A percentile compares a stretch with the other conserved stretches of the same genome.
Evolutionary conservation across 139 green algal species (phyloP).

Genomic region (Mesostigma viride): DNA sequence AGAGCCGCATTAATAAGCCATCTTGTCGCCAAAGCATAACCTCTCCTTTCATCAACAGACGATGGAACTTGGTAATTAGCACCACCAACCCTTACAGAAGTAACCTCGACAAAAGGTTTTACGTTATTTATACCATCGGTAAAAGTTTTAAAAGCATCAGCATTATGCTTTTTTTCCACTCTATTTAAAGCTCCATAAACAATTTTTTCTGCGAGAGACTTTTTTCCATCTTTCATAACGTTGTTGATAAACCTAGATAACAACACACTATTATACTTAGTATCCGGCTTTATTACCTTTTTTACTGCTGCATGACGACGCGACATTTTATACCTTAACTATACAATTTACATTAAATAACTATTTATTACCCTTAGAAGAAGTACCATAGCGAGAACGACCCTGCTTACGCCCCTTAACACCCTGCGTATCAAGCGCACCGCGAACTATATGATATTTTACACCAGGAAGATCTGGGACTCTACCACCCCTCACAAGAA

Average conservation of each 20-base stretch:
- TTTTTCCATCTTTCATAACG: constrained; percentile 9
- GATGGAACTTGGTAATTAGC: constrained; percentile 6
- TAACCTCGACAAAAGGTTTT: constrained; percentile 7
- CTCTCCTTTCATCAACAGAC: background rate
- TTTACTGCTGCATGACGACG: background rate
- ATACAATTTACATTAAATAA: background rate
- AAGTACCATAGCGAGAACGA: constrained; percentile 20
- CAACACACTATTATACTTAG: background rate
- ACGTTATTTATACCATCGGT: background rate
- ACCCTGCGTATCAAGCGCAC: constrained; percentile 12
- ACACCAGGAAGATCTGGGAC: constrained; percentile 31
- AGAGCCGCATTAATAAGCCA: constrained; percentile 4
- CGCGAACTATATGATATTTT: constrained; percentile 28
- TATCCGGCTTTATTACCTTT: background rate
- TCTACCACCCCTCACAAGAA: constrained; percentile 23
- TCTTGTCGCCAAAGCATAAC: constrained; percentile 1
- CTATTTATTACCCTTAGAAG: constrained; percentile 2
- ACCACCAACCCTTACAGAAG: background rate
- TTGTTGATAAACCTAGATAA: constrained; percentile 13
- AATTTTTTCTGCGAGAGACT: constrained; percentile 4
- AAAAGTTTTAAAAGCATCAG: constrained; percentile 10
- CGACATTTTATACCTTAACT: background rate
- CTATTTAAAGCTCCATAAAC: background rate
- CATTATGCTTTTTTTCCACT: background rate
- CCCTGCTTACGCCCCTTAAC: constrained; percentile 1